A percentile compares a stretch with the other conserved stretches of the same genome.
Evolutionary conservation across 2,329 filamentous ascomycete genomes (phyloP).

Genomic region (Ascocoryne sarcoides): DNA sequence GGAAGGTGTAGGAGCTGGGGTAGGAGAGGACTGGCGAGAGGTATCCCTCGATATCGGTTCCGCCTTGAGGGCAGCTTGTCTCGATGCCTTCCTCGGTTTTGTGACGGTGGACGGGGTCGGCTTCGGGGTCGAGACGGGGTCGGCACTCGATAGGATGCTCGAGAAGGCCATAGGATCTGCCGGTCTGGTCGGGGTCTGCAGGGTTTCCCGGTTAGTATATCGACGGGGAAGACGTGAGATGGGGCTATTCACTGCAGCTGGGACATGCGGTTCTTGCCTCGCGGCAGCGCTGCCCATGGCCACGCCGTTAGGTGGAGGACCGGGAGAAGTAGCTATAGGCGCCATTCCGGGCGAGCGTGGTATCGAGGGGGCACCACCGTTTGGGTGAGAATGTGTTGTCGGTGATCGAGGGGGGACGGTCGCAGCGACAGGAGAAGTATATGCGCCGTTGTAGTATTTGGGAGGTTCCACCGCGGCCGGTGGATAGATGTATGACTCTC

Average conservation of each 20-base stretch:
- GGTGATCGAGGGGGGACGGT: constrained; percentile 42
- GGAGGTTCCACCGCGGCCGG: constrained; percentile 34
- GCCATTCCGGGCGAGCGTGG: constrained; percentile 25
- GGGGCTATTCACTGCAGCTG: constrained; percentile 17
- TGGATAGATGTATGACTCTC: constrained; percentile 43
- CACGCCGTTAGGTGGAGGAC: constrained; percentile 35
- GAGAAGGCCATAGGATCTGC: constrained; percentile 93
- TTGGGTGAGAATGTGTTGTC: constrained; percentile 38
- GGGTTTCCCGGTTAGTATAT: constrained; percentile 9
- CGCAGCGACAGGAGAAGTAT: constrained; percentile 40
- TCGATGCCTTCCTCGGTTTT: constrained; percentile 23
- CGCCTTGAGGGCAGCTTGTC: constrained; percentile 14
- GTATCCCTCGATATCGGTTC: constrained; percentile 24
- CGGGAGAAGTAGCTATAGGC: constrained; percentile 41
- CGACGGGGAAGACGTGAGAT: not conserved
- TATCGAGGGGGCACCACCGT: constrained; percentile 17
- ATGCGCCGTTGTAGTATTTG: constrained; percentile 42
- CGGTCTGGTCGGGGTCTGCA: constrained; percentile 61
- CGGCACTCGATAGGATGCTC: constrained; percentile 79
- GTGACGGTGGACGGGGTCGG: constrained; percentile 27
- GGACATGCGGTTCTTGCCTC: constrained; percentile 17
- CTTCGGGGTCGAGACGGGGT: constrained; percentile 50
- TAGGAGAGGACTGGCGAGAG: constrained; percentile 40
- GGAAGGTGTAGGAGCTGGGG: constrained; percentile 33
- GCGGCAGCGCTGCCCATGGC: constrained; percentile 23